Conservation (phyloP, 306 rosid genomes). For the Begonia masoniana region DNA sequence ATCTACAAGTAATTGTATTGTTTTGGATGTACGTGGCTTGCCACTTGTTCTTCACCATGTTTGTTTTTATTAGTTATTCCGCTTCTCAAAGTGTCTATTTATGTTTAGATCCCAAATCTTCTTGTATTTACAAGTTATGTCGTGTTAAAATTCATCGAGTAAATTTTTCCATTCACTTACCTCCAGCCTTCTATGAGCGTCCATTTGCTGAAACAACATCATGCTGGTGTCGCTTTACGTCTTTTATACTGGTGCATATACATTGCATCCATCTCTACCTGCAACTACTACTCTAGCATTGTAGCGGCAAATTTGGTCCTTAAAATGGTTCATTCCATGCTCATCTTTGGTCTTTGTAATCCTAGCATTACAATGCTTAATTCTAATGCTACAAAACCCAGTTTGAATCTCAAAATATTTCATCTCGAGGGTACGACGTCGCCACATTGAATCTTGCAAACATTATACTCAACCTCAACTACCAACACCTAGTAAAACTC, state of each 20-base stretch:
- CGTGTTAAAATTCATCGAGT: background rate
- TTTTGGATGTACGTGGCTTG: background rate
- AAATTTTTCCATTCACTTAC: background rate
- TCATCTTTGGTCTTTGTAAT: no score
- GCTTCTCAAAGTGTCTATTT: background rate
- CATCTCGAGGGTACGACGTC: background rate
- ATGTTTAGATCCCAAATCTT: background rate
- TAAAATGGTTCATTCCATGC: background rate
- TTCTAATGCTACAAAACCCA: background rate
- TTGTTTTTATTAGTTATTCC: background rate
- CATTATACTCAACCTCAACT: background rate
- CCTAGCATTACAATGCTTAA: no score
- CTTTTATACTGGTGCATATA: background rate
- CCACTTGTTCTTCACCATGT: background rate
- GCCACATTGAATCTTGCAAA: background rate
- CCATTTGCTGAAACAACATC: background rate
- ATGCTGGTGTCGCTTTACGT: background rate
- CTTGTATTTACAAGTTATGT: background rate
- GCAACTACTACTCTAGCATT: background rate
- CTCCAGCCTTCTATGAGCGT: background rate
- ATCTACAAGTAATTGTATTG: background rate
- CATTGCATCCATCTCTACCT: no score
- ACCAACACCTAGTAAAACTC: background rate
- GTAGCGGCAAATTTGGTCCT: background rate
- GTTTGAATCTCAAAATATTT: no score